Evolutionary conservation across 208 protist genomes (phyloP).

Genomic region (Leishmania aethiopica): DNA sequence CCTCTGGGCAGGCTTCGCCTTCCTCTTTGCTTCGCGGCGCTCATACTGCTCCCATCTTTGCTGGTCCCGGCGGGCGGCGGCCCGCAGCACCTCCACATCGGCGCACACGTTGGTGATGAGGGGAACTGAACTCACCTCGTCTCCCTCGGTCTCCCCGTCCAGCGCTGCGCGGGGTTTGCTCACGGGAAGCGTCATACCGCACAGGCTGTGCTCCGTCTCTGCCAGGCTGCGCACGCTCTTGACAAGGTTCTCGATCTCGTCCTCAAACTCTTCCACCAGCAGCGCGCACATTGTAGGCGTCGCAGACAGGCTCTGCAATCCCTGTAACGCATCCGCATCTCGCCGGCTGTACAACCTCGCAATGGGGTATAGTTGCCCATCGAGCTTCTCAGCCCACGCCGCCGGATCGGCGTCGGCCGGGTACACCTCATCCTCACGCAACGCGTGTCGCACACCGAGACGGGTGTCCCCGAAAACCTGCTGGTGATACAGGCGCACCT

Average conservation of each 20-base stretch:
- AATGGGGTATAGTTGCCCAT: conserved; percentile 23
- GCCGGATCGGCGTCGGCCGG: conserved; percentile 16
- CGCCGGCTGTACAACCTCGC: conserved; percentile 52
- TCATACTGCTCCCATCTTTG: conserved; percentile 45
- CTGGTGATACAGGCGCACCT: conserved; percentile 62
- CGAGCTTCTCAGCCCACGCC: conserved; percentile 9
- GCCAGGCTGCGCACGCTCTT: conserved; percentile 35
- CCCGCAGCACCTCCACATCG: conserved; percentile 34
- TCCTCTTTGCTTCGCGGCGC: conserved; percentile 21
- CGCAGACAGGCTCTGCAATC: conserved; percentile 19
- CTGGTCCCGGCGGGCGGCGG: conserved; percentile 39
- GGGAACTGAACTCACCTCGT: conserved; percentile 18
- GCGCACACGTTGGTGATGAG: conserved; percentile 36
- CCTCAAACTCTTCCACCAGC: conserved; percentile 70
- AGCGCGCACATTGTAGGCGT: conserved; percentile 49
- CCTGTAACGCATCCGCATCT: conserved; percentile 41
- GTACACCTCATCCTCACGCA: conserved; percentile 46
- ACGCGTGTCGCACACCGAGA: conserved; percentile 7
- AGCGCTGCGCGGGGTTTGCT: background rate
- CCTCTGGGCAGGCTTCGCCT: conserved; percentile 6
- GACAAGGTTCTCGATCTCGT: conserved; percentile 62
- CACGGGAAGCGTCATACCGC: conserved; percentile 38
- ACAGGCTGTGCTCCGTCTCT: conserved; percentile 64
- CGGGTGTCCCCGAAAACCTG: conserved; percentile 24
- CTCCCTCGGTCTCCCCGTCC: conserved; percentile 16